Evolutionary conservation across 441 rosid genomes (phyloP), one percentile per base, ranked within the genome.

Genomic region (Iberis amara): DNA sequence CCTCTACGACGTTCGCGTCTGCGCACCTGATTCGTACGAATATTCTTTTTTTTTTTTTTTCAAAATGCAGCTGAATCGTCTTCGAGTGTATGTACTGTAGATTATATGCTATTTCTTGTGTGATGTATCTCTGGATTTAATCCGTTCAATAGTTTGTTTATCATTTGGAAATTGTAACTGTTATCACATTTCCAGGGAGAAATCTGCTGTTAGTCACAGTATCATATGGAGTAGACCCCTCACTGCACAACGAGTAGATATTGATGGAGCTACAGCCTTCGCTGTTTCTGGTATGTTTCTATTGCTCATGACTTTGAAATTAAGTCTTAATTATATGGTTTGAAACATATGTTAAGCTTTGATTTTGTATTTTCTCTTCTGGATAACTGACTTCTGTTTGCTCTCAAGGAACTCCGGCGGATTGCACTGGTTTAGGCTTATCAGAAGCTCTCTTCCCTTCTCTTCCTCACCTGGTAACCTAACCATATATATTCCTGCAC

Each of bases 21-120:
- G 96, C 70, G 96, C 96, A 4, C 94, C 97, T 41, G 88, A 82
- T 67, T 78, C 92, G 97, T 86, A 78, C 45, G 81, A 52, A 1
- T 26, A 11, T 49, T 15, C 59, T 45, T 40, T 26, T 13, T 1
- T 1, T 21, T 18, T 38, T 24, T 5, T 37, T 2, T 8, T 5
- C 6, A 7, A 44, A 37, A 57, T 37, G 45, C 41, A 11, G 14
- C 53, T 52, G 3, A 52, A 30, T 46, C 47, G 14, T 32, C 32
- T 28, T 28, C 8, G 32, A 28, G 32, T 28, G 4, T 28, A 7
- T 28, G 32, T 7, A 31, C 35, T 8, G 7, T 31, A 31, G 35
- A 31, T 28, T 28, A 2, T 1, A 1, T 28, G 32, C 32, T 28
- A 28, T 31, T 6, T 31, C 3, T 8, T 7, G 10, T 31, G 35